These are phyloP conservation scores for Candida sp. DNA, from an alignment of 1,139 yeast genomes.

Conservation along the genomic window DNA sequence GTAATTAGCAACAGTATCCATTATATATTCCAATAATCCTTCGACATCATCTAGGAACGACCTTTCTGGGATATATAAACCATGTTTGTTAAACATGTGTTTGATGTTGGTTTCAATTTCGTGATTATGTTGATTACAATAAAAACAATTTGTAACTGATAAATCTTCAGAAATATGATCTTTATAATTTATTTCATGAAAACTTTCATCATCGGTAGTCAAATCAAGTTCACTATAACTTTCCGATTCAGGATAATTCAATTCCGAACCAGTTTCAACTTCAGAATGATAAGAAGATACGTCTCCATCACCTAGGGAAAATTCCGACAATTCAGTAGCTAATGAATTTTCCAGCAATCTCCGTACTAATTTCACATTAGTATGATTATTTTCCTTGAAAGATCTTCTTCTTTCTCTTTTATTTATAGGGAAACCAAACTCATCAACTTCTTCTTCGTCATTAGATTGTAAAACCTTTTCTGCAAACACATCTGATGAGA, in stretches of 20 bases:
- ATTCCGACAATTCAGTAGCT: slow-evolving; percentile 56
- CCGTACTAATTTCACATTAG: slow-evolving; percentile 18
- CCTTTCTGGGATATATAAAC: slow-evolving; percentile 50
- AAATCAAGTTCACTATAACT: slow-evolving; percentile 13
- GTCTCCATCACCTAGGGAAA: slow-evolving; percentile 55
- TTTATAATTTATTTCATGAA: slow-evolving; percentile 20
- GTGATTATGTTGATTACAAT: slow-evolving; percentile 34
- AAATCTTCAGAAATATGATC: slow-evolving; percentile 20
- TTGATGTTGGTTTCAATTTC: slow-evolving; percentile 41
- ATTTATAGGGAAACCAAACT: slow-evolving; percentile 56
- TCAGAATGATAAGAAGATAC: slow-evolving; percentile 17
- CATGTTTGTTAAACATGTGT: slow-evolving; percentile 49
- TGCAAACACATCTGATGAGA: slow-evolving; percentile 76
- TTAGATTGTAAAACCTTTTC: slow-evolving; percentile 53
- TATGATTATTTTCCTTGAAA: slow-evolving; percentile 8
- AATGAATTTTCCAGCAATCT: slow-evolving; percentile 49
- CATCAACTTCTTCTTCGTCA: slow-evolving; percentile 51
- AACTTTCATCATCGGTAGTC: slow-evolving; percentile 23
- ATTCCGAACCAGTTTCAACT: slow-evolving; percentile 48
- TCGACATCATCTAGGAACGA: slow-evolving; percentile 36
- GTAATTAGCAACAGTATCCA: slow-evolving; percentile 42
- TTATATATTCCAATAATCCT: slow-evolving; percentile 43
- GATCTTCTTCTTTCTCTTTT: slow-evolving; percentile 19
- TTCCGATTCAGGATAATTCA: slow-evolving; percentile 37
- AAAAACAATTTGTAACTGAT: slow-evolving; percentile 34